Conservation (phyloP, 768 basidiomycete species). For the Podaxis sp. region DNA sequence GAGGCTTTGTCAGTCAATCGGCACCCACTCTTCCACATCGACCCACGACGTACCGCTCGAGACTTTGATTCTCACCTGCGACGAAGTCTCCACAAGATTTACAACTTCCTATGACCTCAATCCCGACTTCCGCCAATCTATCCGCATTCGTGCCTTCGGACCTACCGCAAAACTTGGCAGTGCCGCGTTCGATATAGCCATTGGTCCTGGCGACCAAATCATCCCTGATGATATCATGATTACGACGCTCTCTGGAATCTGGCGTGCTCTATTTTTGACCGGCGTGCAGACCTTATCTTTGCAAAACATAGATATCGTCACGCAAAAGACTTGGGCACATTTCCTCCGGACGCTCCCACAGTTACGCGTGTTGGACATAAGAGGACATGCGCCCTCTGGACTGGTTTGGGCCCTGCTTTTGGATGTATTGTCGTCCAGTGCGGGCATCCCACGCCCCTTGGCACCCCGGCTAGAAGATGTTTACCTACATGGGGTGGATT, state of each 20-base stretch:
- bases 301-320: slow-evolving; percentile 37
- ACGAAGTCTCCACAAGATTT: slow-evolving; percentile 6
- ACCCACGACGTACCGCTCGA: slow-evolving; percentile 3
- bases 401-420: slow-evolving; percentile 39
- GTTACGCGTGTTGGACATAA: slow-evolving; percentile 36
- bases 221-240: slow-evolving; percentile 33
- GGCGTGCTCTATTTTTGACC: slow-evolving; percentile 32
- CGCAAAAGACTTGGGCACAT: slow-evolving; percentile 38
- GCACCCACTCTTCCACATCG: slow-evolving; percentile 2
- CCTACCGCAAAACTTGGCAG: slow-evolving; percentile 21
- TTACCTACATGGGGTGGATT: slow-evolving; percentile 38
- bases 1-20: slow-evolving; percentile 7
- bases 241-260: slow-evolving; percentile 28
- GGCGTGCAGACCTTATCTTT: slow-evolving; percentile 34
- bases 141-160: slow-evolving; percentile 34
- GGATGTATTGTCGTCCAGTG: slow-evolving; percentile 26
- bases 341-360: slow-evolving; percentile 30
- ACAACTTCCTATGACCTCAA: slow-evolving; percentile 18
- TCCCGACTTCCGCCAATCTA: slow-evolving; percentile 32
- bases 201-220: slow-evolving; percentile 27
- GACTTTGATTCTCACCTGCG: slow-evolving; percentile 5
- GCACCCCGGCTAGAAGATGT: slow-evolving; percentile 36
- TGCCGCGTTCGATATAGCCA: slow-evolving; percentile 31
- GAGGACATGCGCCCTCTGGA: slow-evolving; percentile 38
- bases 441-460: slow-evolving; percentile 21